A percentile compares a stretch with the other conserved stretches of the same genome.
Conservation (phyloP, 2,329 filamentous ascomycete species). For the Fusarium fracticaudum region DNA sequence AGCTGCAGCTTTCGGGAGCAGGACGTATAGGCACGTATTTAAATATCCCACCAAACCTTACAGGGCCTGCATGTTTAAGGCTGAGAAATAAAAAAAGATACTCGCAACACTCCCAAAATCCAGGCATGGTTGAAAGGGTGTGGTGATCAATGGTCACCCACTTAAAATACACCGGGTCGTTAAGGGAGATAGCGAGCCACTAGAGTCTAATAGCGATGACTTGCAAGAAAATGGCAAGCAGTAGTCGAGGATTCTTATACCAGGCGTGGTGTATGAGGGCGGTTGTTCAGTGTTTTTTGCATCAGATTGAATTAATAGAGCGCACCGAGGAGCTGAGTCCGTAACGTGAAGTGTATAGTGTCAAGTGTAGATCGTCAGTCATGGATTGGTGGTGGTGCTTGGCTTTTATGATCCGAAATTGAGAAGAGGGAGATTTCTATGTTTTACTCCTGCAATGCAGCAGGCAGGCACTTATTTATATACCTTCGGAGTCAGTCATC, state of each 20-base stretch:
- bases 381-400: background rate
- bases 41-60: background rate
- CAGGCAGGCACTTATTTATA: background rate
- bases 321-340: background rate
- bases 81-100: background rate
- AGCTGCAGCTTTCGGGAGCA: background rate
- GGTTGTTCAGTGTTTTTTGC: background rate
- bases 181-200: too few species aligned
- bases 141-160: too few species aligned
- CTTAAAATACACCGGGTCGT: too few species aligned
- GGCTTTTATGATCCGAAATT: background rate
- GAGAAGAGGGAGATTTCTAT: background rate
- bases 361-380: background rate
- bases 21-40: background rate
- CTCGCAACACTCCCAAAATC: background rate
- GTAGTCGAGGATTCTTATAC: too few species aligned
- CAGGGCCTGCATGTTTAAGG: background rate
- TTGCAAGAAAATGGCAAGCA: too few species aligned
- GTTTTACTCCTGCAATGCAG: background rate
- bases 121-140: background rate
- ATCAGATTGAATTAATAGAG: background rate
- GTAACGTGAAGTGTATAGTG: too few species aligned
- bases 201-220: too few species aligned
- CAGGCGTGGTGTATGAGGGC: too few species aligned
- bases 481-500: background rate